Conservation (phyloP, 2,329 filamentous ascomycete genomes). For the Scedosporium aurantiacum region DNA sequence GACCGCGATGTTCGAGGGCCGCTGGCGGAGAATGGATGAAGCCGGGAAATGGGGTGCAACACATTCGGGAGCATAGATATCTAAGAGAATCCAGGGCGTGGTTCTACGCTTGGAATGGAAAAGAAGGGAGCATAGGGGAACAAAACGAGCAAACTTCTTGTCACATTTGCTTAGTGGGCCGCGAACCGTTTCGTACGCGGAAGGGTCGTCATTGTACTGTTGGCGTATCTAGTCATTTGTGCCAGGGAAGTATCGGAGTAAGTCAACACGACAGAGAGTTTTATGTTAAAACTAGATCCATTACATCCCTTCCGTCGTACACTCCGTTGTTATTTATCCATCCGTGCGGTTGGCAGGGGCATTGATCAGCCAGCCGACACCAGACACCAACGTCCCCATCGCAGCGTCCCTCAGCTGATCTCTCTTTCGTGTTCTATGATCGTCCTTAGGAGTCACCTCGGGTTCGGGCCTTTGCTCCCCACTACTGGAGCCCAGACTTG, state of each 20-base stretch:
- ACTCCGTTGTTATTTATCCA: not conserved
- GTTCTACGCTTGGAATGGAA: too few relatives aligned
- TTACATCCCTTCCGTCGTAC: not conserved
- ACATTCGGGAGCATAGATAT: too few relatives aligned
- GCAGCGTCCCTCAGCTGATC: constrained; percentile 60
- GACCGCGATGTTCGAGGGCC: not conserved
- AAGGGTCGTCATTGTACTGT: too few relatives aligned
- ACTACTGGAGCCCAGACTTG: constrained; percentile 30
- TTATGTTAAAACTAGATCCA: not conserved
- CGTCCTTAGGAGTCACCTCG: constrained; percentile 13
- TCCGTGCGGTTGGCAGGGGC: constrained; percentile 7
- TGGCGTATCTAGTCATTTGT: too few relatives aligned
- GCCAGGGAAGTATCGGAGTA: not conserved
- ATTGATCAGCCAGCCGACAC: constrained; percentile 53
- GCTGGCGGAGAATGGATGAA: too few relatives aligned
- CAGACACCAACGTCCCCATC: constrained; percentile 54
- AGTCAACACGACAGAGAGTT: not conserved
- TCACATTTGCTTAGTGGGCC: too few relatives aligned
- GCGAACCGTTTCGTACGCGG: too few relatives aligned
- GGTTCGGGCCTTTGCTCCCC: constrained; percentile 16
- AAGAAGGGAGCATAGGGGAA: too few relatives aligned
- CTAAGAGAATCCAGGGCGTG: too few relatives aligned
- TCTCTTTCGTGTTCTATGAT: constrained; percentile 43
- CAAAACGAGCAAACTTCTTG: too few relatives aligned
- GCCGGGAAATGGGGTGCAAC: too few relatives aligned